These are phyloP conservation scores for Backusella tarrabulga DNA, from an alignment of 192 early-diverging fungal genomes.

Conservation along the genomic window DNA sequence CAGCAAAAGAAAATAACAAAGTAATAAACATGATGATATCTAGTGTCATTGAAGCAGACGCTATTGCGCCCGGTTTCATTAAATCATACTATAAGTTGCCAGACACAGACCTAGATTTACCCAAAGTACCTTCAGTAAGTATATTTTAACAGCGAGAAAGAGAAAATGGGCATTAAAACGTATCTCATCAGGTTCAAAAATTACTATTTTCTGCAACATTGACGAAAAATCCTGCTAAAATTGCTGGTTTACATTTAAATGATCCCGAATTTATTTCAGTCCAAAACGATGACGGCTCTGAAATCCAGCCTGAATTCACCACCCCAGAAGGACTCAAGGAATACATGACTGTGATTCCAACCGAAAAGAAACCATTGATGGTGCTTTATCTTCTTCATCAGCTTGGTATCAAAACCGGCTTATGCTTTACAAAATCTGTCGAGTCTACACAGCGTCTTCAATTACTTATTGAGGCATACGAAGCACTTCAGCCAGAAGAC, in stretches of 20 bases:
- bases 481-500: constrained; percentile 16
- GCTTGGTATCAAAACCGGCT: constrained; percentile 52
- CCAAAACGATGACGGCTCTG: constrained; percentile 43
- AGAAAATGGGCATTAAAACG: too few species aligned
- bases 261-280: constrained; percentile 86
- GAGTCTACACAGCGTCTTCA: constrained; percentile 86
- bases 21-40: not conserved
- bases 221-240: constrained; percentile 89
- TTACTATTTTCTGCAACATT: constrained; percentile 95
- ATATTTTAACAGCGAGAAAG: not conserved
- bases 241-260: constrained; percentile 77
- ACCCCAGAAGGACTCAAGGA: constrained; percentile 64
- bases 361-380: constrained; percentile 79
- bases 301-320: constrained; percentile 45
- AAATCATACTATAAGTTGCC: constrained; percentile 43
- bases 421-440: constrained; percentile 90
- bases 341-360: constrained; percentile 63
- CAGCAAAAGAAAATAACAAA: not conserved
- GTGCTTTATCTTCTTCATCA: constrained; percentile 80
- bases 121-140: constrained; percentile 42
- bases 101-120: constrained; percentile 46
- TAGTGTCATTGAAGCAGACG: constrained; percentile 49
- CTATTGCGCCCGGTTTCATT: constrained; percentile 47
- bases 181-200: constrained; percentile 72
- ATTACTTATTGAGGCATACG: constrained; percentile 65